Evolutionary conservation across 2,329 filamentous ascomycete genomes (phyloP), one percentile per base, ranked within the genome.

Genomic region (Ambrosiella xylebori): DNA sequence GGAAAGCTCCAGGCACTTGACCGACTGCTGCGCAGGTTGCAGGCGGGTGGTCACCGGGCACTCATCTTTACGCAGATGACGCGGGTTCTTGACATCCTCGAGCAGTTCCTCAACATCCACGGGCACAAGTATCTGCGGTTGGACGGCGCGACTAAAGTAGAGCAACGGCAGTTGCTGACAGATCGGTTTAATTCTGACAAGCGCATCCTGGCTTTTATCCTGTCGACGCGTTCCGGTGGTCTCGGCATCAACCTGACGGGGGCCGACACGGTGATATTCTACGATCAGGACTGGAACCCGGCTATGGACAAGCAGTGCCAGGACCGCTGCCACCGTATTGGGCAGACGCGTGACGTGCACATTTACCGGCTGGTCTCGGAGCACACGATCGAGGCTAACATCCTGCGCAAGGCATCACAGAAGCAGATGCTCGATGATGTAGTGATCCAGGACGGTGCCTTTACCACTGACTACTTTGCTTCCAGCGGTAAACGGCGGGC

Each of bases 11-110:
- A 98, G 66, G 83, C 85, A 15, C 78, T 98, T 13, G 93, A 94
- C 65, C 84, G 84, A 61, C 77, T 98, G 1, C 77, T 98, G 12
- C 85, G 93, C 8, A 84, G 86, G 62, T 77, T 98, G 7, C 90
- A 97, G 70, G 81, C 86, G 1, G 89, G 88, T 44, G 89, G 90
- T 1, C 93, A 97, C 66, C 87, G 94, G 7, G 93, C 89, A 8
- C 76, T 99, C 55, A 98, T 99, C 68, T 99, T 99, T 70, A 97
- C 94, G 0, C 93, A 99, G 67, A 98, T 99, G 93, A 97, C 93
- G 52, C 95, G 95, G 68, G 93, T 97, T 51, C 77, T 99, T 15
- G 91, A 99, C 68, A 95, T 99, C 58, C 77, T 99, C 1, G 93
- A 99, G 69, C 89, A 93, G 64, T 98, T 98, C 67, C 80, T 98